Base-by-base conservation (phyloP, 1,139 yeast species). In the Kluyveromyces sp. region DNA sequence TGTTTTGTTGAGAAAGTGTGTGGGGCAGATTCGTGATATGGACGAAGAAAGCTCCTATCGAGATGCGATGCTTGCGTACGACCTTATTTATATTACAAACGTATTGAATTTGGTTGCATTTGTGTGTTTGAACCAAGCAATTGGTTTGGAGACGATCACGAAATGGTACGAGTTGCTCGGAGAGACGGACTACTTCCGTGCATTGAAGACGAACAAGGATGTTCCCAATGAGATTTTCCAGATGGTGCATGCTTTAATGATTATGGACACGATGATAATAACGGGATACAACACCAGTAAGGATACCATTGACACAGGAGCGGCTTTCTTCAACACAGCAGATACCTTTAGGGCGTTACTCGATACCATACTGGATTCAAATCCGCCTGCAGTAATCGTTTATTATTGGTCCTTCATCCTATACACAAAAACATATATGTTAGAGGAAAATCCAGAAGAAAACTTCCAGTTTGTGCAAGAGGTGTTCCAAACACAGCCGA, bases 371-470 rank as follows among this genome's bases (percentile, higher is more conserved):
- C 3, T 63, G 71, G 15, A 57, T 66, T 0, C 61, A 68, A 7
- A 53, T 66, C 2, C 77, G 78, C 49, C 43, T 8, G 65, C 87
- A 0, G 67, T 83, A 3, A 66, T 81, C 1, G 63, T 77, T 43
- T 83, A 84, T 55, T 75, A 81, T 32, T 88, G 96, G 95, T 77
- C 87, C 8, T 75, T 85, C 25, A 66, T 82, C 4, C 60, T 83
- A 6, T 79, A 79, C 53, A 69, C 82, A 45, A 79, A 82, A 50
- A 70, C 74, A 3, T 67, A 74, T 38, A 63, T 77, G 30, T 60
- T 77, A 10, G 74, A 75, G 46, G 80, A 75, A 45, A 52, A 57
- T 33, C 65, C 69, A 2, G 48, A 50, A 45, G 38, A 52, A 50
- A 49, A 52, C 43, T 33, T 54, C 43, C 34, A 60, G 7, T 48